Percentiles rank a stretch among this genome's conserved stretches.
These are phyloP conservation scores for Iberis pinnata DNA, from an alignment of 345 rosid genomes.

Conservation along the genomic window DNA sequence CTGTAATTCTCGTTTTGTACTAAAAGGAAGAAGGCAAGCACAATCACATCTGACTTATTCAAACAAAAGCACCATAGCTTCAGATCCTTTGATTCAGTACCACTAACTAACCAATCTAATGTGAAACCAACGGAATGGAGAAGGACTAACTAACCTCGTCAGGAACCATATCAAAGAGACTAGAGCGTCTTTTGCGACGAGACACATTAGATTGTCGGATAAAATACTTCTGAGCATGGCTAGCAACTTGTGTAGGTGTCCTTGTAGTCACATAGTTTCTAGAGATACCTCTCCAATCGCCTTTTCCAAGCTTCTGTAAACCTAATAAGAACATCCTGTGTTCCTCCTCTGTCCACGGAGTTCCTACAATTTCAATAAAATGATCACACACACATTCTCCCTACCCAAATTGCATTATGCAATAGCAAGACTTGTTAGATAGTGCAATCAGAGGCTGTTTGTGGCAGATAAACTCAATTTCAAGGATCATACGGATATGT, in stretches of 20 bases:
- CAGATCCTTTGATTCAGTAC: too few relatives aligned
- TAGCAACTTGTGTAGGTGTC: slow-evolving; percentile 99
- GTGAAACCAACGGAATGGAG: neutral
- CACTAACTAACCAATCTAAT: too few relatives aligned
- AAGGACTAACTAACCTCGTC: slow-evolving; percentile 54
- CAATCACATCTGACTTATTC: too few relatives aligned
- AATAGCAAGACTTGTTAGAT: too few relatives aligned
- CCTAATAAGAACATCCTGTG: slow-evolving; percentile 94
- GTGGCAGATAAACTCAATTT: too few relatives aligned
- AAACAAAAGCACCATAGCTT: too few relatives aligned
- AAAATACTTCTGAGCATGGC: slow-evolving; percentile 98
- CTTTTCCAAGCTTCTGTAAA: slow-evolving; percentile 92
- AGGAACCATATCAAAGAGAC: slow-evolving; percentile 90
- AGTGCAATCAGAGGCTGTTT: too few relatives aligned
- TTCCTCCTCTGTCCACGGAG: slow-evolving; percentile 99
- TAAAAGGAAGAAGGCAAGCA: too few relatives aligned
- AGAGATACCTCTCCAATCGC: slow-evolving; percentile 99
- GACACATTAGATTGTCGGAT: slow-evolving; percentile 78
- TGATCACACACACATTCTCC: too few relatives aligned
- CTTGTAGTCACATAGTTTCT: slow-evolving; percentile 78
- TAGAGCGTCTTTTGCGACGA: slow-evolving; percentile 90
- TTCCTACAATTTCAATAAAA: slow-evolving; percentile 44
- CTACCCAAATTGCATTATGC: too few relatives aligned
- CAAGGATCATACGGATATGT: too few relatives aligned
- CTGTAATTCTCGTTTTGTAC: too few relatives aligned